Evolutionary conservation across 495 filamentous ascomycete species (phyloP).

Genomic region (Cercophora newfieldiana): DNA sequence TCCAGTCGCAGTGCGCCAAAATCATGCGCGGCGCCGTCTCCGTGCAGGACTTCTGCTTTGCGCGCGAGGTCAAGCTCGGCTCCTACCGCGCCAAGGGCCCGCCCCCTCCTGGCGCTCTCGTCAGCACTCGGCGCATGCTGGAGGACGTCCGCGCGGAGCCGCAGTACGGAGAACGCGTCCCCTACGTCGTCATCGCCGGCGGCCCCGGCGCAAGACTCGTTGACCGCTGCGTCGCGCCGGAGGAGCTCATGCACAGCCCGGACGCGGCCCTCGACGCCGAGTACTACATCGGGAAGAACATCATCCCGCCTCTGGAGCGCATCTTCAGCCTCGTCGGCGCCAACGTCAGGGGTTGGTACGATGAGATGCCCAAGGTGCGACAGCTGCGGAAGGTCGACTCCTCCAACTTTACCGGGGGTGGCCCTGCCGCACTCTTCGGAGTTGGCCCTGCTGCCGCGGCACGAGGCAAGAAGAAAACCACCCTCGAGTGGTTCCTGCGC

Average conservation of each 20-base stretch:
- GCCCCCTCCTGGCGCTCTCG: conserved; percentile 82
- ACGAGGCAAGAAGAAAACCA: conserved; percentile 9
- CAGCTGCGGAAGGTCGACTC: conserved; percentile 61
- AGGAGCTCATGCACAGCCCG: conserved; percentile 73
- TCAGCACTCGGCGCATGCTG: conserved; percentile 81
- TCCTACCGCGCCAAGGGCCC: conserved; percentile 75
- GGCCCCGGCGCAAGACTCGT: conserved; percentile 82
- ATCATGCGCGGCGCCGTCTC: conserved; percentile 88
- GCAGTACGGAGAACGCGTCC: conserved; percentile 92
- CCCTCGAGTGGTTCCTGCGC: conserved; percentile 82
- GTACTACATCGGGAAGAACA: conserved; percentile 94
- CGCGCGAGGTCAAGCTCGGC: conserved; percentile 86
- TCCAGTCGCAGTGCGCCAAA: conserved; percentile 86
- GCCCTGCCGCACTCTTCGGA: neutral
- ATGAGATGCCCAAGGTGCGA: conserved; percentile 92
- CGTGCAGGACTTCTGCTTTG: conserved; percentile 95
- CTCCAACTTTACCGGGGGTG: neutral
- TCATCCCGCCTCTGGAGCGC: conserved; percentile 91
- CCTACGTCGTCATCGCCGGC: conserved; percentile 89
- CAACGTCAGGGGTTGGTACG: conserved; percentile 89
- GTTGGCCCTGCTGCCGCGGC: neutral
- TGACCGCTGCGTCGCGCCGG: conserved; percentile 87
- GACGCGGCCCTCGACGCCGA: conserved; percentile 87
- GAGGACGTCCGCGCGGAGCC: conserved; percentile 84
- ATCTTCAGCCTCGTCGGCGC: conserved; percentile 98